These are phyloP conservation scores for Trichosporon sp. DNA, from an alignment of 1,284 basidiomycete genomes.

Conservation along the genomic window DNA sequence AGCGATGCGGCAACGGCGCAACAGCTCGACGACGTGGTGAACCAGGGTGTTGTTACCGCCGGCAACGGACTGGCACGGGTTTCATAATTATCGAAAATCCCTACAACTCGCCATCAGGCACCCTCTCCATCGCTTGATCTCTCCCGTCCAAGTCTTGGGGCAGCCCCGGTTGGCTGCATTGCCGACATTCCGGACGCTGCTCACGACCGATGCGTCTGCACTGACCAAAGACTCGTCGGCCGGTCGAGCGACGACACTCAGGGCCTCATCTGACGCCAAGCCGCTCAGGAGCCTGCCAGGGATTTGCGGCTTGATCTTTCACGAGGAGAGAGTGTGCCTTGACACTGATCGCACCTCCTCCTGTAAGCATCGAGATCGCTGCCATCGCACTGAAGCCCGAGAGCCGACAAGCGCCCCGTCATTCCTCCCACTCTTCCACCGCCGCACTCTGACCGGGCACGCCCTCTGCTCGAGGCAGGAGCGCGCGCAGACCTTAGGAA, in stretches of 20 bases:
- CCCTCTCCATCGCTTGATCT: background rate
- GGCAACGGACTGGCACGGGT: constrained; percentile 3
- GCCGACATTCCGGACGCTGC: background rate
- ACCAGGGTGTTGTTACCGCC: background rate
- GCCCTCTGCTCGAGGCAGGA: background rate
- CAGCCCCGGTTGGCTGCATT: background rate
- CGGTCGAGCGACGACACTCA: background rate
- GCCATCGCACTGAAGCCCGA: background rate
- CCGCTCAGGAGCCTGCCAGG: background rate
- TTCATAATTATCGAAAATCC: background rate
- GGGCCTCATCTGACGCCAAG: background rate
- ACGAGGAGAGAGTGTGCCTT: background rate
- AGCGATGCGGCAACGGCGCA: background rate
- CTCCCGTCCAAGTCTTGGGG: background rate
- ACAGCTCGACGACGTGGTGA: background rate
- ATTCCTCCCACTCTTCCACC: background rate
- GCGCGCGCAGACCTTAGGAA: background rate
- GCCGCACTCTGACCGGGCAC: background rate
- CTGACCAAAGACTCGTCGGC: background rate
- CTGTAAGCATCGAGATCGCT: background rate
- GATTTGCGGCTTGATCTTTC: background rate
- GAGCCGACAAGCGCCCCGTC: background rate
- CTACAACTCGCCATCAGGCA: background rate
- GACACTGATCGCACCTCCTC: background rate
- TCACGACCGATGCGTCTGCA: background rate